These are phyloP conservation scores for Aspergillus tamarii DNA, from an alignment of 2,329 filamentous ascomycete genomes.

Conservation along the genomic window DNA sequence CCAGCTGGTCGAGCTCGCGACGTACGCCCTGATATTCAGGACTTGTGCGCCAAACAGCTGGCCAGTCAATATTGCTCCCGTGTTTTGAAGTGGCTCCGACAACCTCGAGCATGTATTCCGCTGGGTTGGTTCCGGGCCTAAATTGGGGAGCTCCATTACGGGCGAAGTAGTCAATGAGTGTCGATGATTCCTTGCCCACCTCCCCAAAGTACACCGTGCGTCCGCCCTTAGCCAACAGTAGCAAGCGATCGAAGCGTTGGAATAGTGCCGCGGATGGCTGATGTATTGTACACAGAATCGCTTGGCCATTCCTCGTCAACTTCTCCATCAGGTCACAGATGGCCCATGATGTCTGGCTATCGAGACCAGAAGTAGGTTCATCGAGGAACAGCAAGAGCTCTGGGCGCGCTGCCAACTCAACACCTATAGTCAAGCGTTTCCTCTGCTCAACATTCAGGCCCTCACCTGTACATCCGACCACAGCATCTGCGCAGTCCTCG, in stretches of 20 bases:
- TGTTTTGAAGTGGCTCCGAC: conserved; percentile 60
- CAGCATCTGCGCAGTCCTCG: conserved; percentile 81
- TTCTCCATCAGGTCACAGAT: conserved; percentile 84
- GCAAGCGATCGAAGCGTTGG: conserved; percentile 71
- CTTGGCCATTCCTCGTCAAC: conserved; percentile 80
- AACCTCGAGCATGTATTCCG: conserved; percentile 51
- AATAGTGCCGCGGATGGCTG: conserved; percentile 91
- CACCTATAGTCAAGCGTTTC: conserved; percentile 82
- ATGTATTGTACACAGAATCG: conserved; percentile 90
- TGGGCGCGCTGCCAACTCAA: conserved; percentile 90
- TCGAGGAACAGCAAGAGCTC: conserved; percentile 85
- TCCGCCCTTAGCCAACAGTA: conserved; percentile 65
- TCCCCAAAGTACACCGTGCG: conserved; percentile 69
- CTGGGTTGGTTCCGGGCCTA: conserved; percentile 63
- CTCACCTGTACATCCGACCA: conserved; percentile 68
- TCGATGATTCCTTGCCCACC: conserved; percentile 59
- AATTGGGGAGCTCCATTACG: conserved; percentile 62
- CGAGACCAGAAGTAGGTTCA: conserved; percentile 87
- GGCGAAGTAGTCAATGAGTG: conserved; percentile 63
- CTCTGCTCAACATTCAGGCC: conserved; percentile 59
- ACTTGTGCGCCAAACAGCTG: conserved; percentile 59
- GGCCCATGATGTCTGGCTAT: conserved; percentile 87
- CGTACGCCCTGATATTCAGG: conserved; percentile 56
- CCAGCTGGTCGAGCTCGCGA: conserved; percentile 38
- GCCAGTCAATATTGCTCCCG: conserved; percentile 54